Evolutionary conservation across 2,329 filamentous ascomycete genomes (phyloP).

Genomic region (Fusarium nanum): DNA sequence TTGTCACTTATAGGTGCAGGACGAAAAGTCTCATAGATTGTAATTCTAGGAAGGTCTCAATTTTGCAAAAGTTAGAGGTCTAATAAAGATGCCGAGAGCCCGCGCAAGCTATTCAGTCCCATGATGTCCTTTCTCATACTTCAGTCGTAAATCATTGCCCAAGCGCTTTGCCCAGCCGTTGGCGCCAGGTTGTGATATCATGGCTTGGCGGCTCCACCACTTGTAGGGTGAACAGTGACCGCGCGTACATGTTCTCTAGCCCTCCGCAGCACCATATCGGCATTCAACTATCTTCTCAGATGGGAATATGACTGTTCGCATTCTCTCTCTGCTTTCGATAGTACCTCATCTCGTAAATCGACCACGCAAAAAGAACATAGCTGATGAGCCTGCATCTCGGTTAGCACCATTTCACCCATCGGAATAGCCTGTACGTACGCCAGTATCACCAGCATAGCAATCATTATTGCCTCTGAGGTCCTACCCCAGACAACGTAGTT

Average conservation of each 20-base stretch:
- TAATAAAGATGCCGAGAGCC: neutral
- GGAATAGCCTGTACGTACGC: slow-evolving; percentile 22
- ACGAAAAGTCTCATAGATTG: neutral
- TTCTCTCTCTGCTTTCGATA: slow-evolving; percentile 20
- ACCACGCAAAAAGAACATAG: slow-evolving; percentile 38
- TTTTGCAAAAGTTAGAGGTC: slow-evolving; percentile 2
- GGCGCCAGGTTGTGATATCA: neutral
- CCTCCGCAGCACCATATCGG: neutral
- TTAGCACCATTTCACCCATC: neutral
- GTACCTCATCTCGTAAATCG: slow-evolving; percentile 24
- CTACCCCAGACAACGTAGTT: slow-evolving; percentile 30
- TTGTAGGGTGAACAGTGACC: neutral
- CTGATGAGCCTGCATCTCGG: slow-evolving; percentile 27
- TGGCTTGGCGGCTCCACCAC: neutral
- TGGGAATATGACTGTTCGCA: slow-evolving; percentile 34
- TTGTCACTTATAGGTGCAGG: neutral
- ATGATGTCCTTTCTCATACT: neutral
- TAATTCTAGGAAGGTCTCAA: neutral
- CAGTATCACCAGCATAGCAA: slow-evolving; percentile 41
- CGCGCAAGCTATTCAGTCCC: neutral
- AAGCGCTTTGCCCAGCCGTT: neutral
- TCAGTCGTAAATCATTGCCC: neutral
- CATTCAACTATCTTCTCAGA: slow-evolving; percentile 8
- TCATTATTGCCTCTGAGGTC: slow-evolving; percentile 36
- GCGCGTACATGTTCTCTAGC: neutral